Percentiles rank a stretch among this genome's conserved stretches.
phyloP scores from a whole-genome alignment of 192 early-diverging fungal species.

The Allomyces javanicus region DNA sequence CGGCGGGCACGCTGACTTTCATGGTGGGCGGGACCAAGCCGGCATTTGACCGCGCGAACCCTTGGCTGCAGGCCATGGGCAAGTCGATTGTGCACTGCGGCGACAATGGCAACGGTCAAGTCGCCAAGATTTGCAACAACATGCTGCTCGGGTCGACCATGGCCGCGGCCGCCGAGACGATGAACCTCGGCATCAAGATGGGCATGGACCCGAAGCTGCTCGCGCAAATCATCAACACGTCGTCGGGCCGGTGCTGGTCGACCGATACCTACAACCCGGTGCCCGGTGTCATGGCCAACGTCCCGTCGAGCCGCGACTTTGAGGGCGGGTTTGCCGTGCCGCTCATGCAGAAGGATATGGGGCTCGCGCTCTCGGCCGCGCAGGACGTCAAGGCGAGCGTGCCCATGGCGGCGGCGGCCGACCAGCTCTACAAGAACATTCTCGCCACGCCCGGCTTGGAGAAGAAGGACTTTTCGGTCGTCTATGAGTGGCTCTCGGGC shows the following conservation, averaged over 20 bases:
- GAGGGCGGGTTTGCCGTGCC: constrained; percentile 72
- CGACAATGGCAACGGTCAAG: constrained; percentile 59
- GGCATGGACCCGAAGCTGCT: constrained; percentile 76
- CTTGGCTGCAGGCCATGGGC: constrained; percentile 52
- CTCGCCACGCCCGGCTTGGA: background rate
- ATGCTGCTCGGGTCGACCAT: constrained; percentile 86
- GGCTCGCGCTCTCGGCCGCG: constrained; percentile 72
- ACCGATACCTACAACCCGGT: constrained; percentile 81
- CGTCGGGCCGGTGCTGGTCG: constrained; percentile 77
- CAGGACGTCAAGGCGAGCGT: constrained; percentile 19
- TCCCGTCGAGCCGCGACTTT: constrained; percentile 61
- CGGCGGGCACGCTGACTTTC: constrained; percentile 80
- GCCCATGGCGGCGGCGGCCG: background rate
- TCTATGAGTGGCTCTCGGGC: constrained; percentile 6
- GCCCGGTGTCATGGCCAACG: constrained; percentile 58
- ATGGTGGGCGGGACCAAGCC: constrained; percentile 65
- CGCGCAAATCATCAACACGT: constrained; percentile 71
- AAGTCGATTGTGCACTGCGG: constrained; percentile 81
- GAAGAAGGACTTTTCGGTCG: constrained; percentile 7
- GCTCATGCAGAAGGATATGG: constrained; percentile 86
- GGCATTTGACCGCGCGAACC: constrained; percentile 42
- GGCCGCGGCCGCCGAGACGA: constrained; percentile 77
- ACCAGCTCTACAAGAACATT: background rate
- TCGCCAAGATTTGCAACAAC: constrained; percentile 96
- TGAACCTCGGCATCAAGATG: constrained; percentile 70